Percentiles rank a stretch among this genome's conserved stretches.
Evolutionary conservation across 768 basidiomycete species (phyloP).

Genomic region (Nidularia sp.): DNA sequence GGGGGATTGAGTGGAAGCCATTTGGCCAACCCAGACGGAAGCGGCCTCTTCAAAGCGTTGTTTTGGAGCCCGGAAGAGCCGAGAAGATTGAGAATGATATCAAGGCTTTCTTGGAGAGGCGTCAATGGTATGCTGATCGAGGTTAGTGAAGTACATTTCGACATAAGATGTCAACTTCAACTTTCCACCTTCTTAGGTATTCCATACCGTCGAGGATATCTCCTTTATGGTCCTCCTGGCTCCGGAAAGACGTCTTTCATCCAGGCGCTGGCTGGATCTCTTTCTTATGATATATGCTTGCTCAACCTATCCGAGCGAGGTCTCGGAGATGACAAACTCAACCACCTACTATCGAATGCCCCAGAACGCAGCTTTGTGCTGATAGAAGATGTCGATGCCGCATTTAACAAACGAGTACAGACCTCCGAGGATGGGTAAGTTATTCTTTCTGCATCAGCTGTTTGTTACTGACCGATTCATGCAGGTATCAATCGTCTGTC

Average conservation of each 20-base stretch:
- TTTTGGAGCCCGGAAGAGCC: constrained; percentile 78
- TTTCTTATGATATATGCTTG: constrained; percentile 94
- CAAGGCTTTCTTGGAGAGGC: constrained; percentile 73
- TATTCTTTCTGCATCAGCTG: not conserved
- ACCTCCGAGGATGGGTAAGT: constrained; percentile 89
- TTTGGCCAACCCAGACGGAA: constrained; percentile 91
- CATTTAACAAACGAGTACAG: constrained; percentile 90
- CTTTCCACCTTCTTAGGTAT: constrained; percentile 56
- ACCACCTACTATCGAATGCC: constrained; percentile 86
- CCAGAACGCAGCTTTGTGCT: constrained; percentile 93
- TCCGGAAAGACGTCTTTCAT: constrained; percentile 99
- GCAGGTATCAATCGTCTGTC: constrained; percentile 88
- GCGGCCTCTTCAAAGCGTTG: constrained; percentile 84
- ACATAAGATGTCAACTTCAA: not conserved
- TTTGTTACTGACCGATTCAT: constrained; percentile 1
- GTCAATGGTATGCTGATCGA: constrained; percentile 95
- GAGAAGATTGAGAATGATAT: constrained; percentile 82
- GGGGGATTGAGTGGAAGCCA: constrained; percentile 95
- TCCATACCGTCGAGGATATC: constrained; percentile 93
- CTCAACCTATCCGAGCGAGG: constrained; percentile 96
- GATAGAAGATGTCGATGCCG: constrained; percentile 96
- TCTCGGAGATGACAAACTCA: constrained; percentile 93
- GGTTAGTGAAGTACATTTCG: constrained; percentile 42
- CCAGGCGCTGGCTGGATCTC: constrained; percentile 88
- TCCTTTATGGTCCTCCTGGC: constrained; percentile 94